These are phyloP conservation scores for Globisporangium carolinianum DNA, from an alignment of 352 stramenopile genomes.

Conservation along the genomic window DNA sequence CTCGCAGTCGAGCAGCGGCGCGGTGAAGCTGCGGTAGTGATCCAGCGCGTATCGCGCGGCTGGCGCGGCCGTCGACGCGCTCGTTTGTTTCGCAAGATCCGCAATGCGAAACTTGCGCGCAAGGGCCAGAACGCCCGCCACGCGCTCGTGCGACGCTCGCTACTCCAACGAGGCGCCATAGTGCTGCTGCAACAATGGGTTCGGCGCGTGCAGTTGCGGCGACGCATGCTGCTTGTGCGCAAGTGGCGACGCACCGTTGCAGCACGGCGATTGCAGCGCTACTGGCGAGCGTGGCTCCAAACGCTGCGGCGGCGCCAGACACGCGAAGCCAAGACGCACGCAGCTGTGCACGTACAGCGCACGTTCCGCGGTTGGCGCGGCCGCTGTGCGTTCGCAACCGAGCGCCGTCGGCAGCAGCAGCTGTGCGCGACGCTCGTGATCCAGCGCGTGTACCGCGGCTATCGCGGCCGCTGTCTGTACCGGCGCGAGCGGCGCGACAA, in stretches of 20 bases:
- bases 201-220: conserved; percentile 27
- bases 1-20: conserved; percentile 22
- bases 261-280: conserved; percentile 40
- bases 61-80: conserved; percentile 43
- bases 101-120: conserved; percentile 32
- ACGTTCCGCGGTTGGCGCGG: conserved; percentile 35
- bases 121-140: conserved; percentile 51
- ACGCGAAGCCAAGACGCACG: conserved; percentile 28
- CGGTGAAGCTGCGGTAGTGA: conserved; percentile 19
- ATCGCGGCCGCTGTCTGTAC: conserved; percentile 23
- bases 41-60: conserved; percentile 46
- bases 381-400: conserved; percentile 19
- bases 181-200: conserved; percentile 48
- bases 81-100: conserved; percentile 59
- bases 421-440: conserved; percentile 22
- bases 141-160: conserved; percentile 34
- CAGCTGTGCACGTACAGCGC: conserved; percentile 31
- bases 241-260: conserved; percentile 38
- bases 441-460: conserved; percentile 39
- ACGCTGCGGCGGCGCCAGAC: conserved; percentile 24
- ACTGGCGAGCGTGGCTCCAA: conserved; percentile 42
- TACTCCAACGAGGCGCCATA: conserved; percentile 37
- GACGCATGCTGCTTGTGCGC: conserved; percentile 31
- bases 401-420: conserved; percentile 21
- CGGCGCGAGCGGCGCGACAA: conserved; percentile 21